phyloP scores from a whole-genome alignment of 2,329 filamentous ascomycete species.

The Cladosporium sp. region DNA sequence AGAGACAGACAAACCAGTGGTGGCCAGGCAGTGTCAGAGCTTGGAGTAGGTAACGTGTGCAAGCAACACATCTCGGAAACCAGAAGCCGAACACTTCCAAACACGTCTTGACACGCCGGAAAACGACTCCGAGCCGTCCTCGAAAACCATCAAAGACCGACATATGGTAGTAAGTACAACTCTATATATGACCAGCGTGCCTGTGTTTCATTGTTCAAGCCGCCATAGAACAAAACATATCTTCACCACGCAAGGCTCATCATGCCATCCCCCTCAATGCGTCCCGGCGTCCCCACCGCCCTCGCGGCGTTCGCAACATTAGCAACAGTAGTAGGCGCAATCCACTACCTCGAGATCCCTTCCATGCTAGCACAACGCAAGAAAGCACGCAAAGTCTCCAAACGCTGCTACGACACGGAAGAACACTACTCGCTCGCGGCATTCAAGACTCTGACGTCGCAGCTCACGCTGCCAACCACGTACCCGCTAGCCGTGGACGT shows the following conservation, averaged over 20 bases:
- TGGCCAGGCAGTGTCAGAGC: too few relatives aligned
- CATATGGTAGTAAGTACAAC: too few relatives aligned
- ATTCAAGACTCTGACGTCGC: conserved; percentile 22
- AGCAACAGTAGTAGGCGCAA: conserved; percentile 6
- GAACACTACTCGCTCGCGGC: conserved; percentile 20
- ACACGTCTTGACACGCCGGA: neutral
- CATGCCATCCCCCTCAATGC: conserved; percentile 1
- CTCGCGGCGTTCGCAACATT: conserved; percentile 8
- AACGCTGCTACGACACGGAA: conserved; percentile 19
- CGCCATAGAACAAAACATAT: neutral
- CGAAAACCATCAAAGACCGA: too few relatives aligned
- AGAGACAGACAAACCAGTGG: too few relatives aligned
- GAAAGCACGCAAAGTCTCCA: conserved; percentile 17
- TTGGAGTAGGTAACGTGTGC: too few relatives aligned
- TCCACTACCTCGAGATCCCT: conserved; percentile 22
- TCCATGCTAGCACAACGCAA: conserved; percentile 18
- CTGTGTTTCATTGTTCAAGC: too few relatives aligned
- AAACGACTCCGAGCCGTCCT: neutral
- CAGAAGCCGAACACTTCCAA: neutral
- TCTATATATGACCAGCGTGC: neutral
- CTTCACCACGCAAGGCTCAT: neutral
- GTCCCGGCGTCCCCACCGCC: conserved; percentile 9
- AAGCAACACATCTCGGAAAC: neutral
- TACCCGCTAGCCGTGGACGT: conserved; percentile 49
- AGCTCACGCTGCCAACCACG: conserved; percentile 17